phyloP scores from a whole-genome alignment of 23 red algal genomes.

The Cyanidiococcus yangmingshanensis region DNA sequence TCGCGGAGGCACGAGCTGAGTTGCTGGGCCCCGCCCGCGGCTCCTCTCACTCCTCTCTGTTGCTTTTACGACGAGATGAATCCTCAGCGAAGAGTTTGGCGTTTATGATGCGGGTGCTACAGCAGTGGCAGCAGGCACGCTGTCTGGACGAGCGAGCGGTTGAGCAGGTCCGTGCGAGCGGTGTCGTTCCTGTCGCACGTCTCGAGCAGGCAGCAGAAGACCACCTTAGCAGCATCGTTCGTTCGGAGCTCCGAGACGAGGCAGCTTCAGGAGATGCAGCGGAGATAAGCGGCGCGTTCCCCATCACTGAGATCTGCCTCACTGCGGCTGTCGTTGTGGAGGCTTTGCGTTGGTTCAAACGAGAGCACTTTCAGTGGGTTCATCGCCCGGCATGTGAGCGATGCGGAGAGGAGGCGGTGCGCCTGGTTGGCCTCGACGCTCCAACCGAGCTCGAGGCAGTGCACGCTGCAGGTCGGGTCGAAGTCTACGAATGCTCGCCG shows the following conservation, averaged over 20 bases:
- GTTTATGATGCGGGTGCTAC: neutral
- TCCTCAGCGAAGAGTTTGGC: neutral
- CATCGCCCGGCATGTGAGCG: constrained; percentile 38
- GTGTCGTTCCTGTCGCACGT: neutral
- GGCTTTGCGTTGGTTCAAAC: constrained; percentile 63
- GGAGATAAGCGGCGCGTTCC: no score
- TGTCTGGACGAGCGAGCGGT: neutral
- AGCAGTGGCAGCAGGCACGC: neutral
- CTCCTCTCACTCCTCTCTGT: neutral
- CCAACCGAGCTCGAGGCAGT: constrained; percentile 27
- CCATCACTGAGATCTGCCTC: neutral
- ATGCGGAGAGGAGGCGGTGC: constrained; percentile 33
- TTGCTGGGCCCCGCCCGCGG: neutral
- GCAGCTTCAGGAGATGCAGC: neutral
- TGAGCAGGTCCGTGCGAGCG: neutral
- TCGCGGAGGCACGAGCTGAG: neutral
- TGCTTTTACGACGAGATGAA: neutral
- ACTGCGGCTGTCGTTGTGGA: neutral
- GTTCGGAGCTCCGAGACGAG: neutral
- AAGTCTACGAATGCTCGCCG: constrained; percentile 39
- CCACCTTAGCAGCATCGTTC: neutral
- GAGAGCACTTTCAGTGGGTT: constrained; percentile 51
- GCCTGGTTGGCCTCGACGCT: constrained; percentile 11
- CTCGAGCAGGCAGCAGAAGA: neutral
- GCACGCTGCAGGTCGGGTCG: constrained; percentile 29